Evolutionary conservation across 805 yeast species (phyloP).

Genomic region (Alloascoidea africana): DNA sequence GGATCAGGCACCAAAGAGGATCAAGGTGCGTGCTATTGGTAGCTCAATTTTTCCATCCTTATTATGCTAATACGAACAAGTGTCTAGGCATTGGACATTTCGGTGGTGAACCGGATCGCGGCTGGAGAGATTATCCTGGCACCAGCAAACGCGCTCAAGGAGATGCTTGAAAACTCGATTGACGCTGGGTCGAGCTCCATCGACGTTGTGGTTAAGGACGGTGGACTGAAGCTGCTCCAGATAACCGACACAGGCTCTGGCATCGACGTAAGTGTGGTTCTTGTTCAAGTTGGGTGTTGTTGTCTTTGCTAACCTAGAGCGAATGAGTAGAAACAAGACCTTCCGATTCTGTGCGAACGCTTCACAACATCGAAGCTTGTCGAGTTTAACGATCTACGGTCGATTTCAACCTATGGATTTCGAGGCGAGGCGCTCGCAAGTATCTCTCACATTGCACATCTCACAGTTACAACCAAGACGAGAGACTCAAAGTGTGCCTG

Average conservation of each 20-base stretch:
- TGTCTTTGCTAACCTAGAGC: not conserved
- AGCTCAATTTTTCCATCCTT: too few relatives aligned
- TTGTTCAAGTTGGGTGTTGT: not conserved
- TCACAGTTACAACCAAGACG: conserved; percentile 68
- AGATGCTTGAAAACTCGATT: conserved; percentile 79
- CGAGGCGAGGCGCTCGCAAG: conserved; percentile 95
- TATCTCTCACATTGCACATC: conserved; percentile 77
- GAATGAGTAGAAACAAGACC: conserved; percentile 35
- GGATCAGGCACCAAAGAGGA: too few relatives aligned
- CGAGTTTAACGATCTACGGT: conserved; percentile 58
- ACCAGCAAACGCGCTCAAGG: conserved; percentile 90
- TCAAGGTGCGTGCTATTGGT: too few relatives aligned
- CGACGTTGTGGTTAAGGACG: conserved; percentile 77
- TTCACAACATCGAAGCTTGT: conserved; percentile 82
- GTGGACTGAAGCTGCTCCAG: conserved; percentile 78
- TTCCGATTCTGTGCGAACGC: conserved; percentile 72
- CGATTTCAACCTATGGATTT: conserved; percentile 76
- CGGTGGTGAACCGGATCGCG: conserved; percentile 82
- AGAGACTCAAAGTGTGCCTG: conserved; percentile 49
- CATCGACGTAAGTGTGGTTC: conserved; percentile 21
- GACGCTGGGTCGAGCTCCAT: conserved; percentile 70
- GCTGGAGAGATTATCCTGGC: conserved; percentile 95
- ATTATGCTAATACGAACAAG: not conserved
- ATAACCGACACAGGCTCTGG: conserved; percentile 87
- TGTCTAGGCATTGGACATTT: conserved; percentile 35